A percentile compares a stretch with the other conserved stretches of the same genome.
phyloP scores from a whole-genome alignment of 768 basidiomycete species.

The Panaeolus cyanescens region DNA sequence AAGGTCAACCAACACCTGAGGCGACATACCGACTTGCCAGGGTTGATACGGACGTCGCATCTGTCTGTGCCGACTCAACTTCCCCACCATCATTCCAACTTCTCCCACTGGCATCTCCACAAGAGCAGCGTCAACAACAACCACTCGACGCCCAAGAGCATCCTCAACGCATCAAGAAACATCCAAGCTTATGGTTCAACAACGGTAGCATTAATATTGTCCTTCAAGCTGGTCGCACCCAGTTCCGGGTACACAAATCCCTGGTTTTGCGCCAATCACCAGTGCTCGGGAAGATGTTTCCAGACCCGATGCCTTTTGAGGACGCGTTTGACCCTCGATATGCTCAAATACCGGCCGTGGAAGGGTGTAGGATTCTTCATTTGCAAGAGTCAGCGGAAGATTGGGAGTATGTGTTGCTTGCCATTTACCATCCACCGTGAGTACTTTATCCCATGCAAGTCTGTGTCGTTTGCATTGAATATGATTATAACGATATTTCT shows the following conservation, averaged over 20 bases:
- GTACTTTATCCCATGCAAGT: too few species aligned
- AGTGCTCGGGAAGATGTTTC: constrained; percentile 24
- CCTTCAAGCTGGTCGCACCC: constrained; percentile 15
- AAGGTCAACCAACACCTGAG: too few species aligned
- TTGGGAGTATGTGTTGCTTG: constrained; percentile 11
- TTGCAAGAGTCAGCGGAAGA: constrained; percentile 17
- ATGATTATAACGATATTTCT: too few species aligned
- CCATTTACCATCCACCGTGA: constrained; percentile 15
- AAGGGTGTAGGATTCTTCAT: constrained; percentile 11
- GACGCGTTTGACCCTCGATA: too few species aligned
- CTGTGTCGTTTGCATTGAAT: too few species aligned
- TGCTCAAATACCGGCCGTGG: not conserved
- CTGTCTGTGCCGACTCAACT: too few species aligned
- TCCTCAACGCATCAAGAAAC: not conserved
- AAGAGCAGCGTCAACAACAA: not conserved
- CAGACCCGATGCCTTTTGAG: constrained; percentile 17
- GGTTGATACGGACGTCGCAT: too few species aligned
- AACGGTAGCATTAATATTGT: constrained; percentile 23
- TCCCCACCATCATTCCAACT: too few species aligned
- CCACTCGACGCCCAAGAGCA: not conserved
- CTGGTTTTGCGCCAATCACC: constrained; percentile 19
- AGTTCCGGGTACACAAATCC: constrained; percentile 21
- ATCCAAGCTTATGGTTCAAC: constrained; percentile 20
- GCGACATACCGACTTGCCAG: too few species aligned
- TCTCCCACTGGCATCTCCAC: not conserved